Evolutionary conservation across 306 rosid genomes (phyloP).

Genomic region (Pyrus bretschneideri): DNA sequence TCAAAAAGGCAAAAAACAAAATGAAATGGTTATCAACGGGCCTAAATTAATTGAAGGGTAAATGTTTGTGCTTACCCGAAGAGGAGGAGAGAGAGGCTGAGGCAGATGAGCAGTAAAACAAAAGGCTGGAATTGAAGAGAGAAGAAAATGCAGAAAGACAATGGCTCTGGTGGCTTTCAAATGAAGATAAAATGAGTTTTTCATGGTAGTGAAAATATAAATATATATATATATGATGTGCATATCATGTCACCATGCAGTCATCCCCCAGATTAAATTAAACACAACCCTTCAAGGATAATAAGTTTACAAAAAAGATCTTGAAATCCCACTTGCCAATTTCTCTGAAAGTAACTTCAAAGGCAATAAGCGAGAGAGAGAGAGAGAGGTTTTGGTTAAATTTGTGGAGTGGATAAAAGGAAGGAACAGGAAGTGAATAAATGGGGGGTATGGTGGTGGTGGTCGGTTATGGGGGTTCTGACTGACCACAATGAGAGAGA

Average conservation of each 20-base stretch:
- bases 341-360: not conserved
- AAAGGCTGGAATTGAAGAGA: slow-evolving; percentile 23
- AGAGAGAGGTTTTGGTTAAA: not conserved
- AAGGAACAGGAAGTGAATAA: slow-evolving; percentile 23
- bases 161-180: slow-evolving; percentile 25
- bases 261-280: slow-evolving; percentile 16
- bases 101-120: slow-evolving; percentile 16
- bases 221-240: not conserved
- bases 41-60: not conserved
- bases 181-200: slow-evolving; percentile 26
- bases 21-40: not conserved
- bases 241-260: slow-evolving; percentile 25
- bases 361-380: slow-evolving; percentile 9
- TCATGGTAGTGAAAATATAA: slow-evolving; percentile 30
- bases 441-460: slow-evolving; percentile 20
- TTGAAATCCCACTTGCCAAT: slow-evolving; percentile 28
- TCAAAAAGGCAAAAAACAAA: no score
- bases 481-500: slow-evolving; percentile 4
- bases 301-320: slow-evolving; percentile 9
- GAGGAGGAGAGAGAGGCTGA: slow-evolving; percentile 27
- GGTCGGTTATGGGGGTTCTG: slow-evolving; percentile 22
- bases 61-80: slow-evolving; percentile 30
- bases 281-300: not conserved
- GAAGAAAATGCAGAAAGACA: slow-evolving; percentile 27
- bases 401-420: slow-evolving; percentile 17